These are phyloP conservation scores for Chaetoscypha palmicola DNA, from an alignment of 2,329 filamentous ascomycete genomes.

Conservation along the genomic window DNA sequence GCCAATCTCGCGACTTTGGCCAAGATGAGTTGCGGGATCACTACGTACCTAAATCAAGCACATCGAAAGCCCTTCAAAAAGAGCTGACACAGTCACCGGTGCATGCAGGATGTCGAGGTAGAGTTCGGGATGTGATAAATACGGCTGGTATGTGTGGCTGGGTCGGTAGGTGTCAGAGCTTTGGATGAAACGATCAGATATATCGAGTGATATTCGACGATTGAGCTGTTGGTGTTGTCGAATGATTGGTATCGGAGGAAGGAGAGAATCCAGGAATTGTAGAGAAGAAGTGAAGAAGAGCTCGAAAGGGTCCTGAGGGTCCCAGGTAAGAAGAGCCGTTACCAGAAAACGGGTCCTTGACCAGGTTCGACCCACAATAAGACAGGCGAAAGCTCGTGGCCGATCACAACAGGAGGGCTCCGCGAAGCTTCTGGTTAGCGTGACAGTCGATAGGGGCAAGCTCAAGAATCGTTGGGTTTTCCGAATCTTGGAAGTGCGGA, in stretches of 20 bases:
- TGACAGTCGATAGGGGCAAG: constrained; percentile 15
- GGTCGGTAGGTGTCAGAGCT: constrained; percentile 1
- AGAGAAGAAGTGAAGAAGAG: constrained; percentile 16
- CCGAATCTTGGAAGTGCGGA: not conserved
- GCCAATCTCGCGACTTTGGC: constrained; percentile 9
- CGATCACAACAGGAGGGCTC: constrained; percentile 25
- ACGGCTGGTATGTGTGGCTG: not conserved
- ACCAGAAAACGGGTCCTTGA: constrained; percentile 28
- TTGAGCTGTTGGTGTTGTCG: constrained; percentile 10
- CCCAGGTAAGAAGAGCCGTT: constrained; percentile 13
- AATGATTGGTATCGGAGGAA: constrained; percentile 12
- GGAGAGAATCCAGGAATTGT: constrained; percentile 15
- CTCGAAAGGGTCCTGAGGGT: constrained; percentile 13
- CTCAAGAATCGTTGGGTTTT: constrained; percentile 1
- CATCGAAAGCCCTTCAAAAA: constrained; percentile 26
- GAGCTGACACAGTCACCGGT: constrained; percentile 28
- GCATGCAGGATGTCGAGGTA: constrained; percentile 27
- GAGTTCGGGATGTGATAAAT: constrained; percentile 3
- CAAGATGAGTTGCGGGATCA: constrained; percentile 4
- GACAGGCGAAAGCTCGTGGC: constrained; percentile 21
- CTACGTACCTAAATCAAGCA: constrained; percentile 18
- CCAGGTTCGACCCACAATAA: constrained; percentile 8
- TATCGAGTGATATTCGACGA: constrained; percentile 5
- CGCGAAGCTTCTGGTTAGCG: constrained; percentile 18
- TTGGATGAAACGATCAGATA: not conserved